Base-by-base conservation (phyloP, 768 basidiomycete genomes). In the Neoboletus magnificus region DNA sequence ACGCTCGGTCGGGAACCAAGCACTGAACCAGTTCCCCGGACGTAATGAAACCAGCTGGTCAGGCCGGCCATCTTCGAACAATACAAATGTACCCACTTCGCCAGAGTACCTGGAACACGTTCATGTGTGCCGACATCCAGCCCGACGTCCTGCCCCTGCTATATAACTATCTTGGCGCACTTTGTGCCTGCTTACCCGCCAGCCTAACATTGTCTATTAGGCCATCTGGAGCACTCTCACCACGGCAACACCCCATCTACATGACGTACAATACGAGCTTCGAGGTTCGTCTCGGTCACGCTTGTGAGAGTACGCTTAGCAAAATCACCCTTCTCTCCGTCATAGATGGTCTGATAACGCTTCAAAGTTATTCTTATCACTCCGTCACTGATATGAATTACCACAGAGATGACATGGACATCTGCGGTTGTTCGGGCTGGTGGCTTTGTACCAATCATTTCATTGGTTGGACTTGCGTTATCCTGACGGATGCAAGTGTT, bases 21-120 rank as follows among this genome's bases (percentile, higher is more conserved):
- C 18, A 10, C 33, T 36, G 43, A 12, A 18, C 8, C 29, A 32
- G 18, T 25, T 20, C 46, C 11, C 48, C n/a, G 20, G 12, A 60
- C 57, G 61, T 60, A 63, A 66, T 57, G 42, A 60, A 60, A 52
- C 37, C 30, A 50, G 22, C 49, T 36, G 43, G 11, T 23, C 18
- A 33, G 42, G 41, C 27, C 5, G 27, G 5, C 27, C n/a, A 35
- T 52, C 39, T 7, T 36, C 7, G 7, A 10, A 43, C 25, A 25
- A 45, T 16, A 30, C 32, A 25, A 42, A 23, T 4, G 25, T 20
- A 27, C 27, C 43, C 41, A 48, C 35, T 23, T 33, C 40, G 45
- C 32, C 22, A 35, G 27, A 20, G 20, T 37, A 37, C 46, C 32
- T 52, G 3, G 25, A 27, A 39, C 33, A 30, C 8, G 30, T 37